These are phyloP conservation scores for Globisporangium cystogenes DNA, from an alignment of 352 stramenopile species.

Conservation along the genomic window DNA sequence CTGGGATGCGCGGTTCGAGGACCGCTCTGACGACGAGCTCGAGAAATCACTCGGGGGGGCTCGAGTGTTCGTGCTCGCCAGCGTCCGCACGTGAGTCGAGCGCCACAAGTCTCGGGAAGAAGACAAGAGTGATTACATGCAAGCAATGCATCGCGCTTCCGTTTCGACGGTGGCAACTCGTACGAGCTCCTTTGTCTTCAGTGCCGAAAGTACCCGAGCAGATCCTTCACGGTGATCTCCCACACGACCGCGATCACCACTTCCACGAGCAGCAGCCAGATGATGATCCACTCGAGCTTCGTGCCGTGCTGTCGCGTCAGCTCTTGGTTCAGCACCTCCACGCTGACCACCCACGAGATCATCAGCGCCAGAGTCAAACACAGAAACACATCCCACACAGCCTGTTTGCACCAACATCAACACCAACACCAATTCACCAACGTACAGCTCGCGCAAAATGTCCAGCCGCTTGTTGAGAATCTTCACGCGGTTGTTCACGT, in stretches of 20 bases:
- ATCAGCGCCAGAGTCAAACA: not conserved
- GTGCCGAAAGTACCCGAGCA: constrained; percentile 59
- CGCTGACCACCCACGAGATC: constrained; percentile 20
- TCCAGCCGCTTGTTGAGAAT: constrained; percentile 93
- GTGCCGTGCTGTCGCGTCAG: constrained; percentile 79
- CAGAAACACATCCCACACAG: too few species aligned
- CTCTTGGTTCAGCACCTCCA: constrained; percentile 90
- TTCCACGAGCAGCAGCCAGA: constrained; percentile 89
- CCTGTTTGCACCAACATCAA: not conserved
- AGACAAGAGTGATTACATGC: not conserved
- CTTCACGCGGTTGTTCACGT: constrained; percentile 87
- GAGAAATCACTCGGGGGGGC: constrained; percentile 4
- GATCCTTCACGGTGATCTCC: constrained; percentile 81
- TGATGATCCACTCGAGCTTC: constrained; percentile 93
- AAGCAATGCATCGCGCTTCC: not conserved
- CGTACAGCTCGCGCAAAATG: constrained; percentile 88
- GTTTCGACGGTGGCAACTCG: not conserved
- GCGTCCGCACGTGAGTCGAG: constrained; percentile 3
- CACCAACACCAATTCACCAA: not conserved
- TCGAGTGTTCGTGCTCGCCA: constrained; percentile 5
- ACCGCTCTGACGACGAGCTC: not conserved
- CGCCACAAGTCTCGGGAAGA: too few species aligned
- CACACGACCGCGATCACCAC: constrained; percentile 80
- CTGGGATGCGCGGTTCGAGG: constrained; percentile 8
- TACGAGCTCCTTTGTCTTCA: not conserved